These are phyloP conservation scores for Pyrenophora graminea DNA, from an alignment of 2,329 filamentous ascomycete species.

Conservation along the genomic window DNA sequence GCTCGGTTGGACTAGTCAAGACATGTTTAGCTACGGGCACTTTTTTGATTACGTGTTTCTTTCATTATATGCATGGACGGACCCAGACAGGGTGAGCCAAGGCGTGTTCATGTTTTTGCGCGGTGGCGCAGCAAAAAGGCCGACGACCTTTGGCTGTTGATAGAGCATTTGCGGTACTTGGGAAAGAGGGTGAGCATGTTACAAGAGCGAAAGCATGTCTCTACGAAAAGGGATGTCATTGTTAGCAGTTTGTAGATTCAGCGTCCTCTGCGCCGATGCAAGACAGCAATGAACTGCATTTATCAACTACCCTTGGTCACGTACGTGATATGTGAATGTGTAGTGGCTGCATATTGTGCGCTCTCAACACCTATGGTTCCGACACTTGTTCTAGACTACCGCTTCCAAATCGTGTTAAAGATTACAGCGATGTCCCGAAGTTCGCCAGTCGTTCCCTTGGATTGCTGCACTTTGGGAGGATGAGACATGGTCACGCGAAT, in stretches of 20 bases:
- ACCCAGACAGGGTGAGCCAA: constrained; percentile 10
- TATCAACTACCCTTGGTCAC: not conserved
- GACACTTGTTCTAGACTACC: too few species aligned
- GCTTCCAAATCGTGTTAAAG: too few species aligned
- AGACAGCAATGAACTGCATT: constrained; percentile 8
- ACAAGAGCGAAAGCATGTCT: constrained; percentile 11
- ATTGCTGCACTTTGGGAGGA: not conserved
- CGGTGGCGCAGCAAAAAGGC: constrained; percentile 25
- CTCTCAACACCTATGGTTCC: too few species aligned
- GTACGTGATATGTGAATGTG: not conserved
- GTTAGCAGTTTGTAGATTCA: constrained; percentile 12
- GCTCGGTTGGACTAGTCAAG: constrained; percentile 27
- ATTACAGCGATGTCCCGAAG: too few species aligned
- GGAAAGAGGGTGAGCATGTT: constrained; percentile 15
- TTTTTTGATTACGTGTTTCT: constrained; percentile 14
- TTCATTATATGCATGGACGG: constrained; percentile 32
- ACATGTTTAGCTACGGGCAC: constrained; percentile 22
- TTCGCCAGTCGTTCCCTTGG: not conserved
- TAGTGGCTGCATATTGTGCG: not conserved
- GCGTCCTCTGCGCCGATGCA: constrained; percentile 5
- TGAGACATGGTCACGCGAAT: constrained; percentile 9
- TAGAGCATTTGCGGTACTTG: constrained; percentile 23
- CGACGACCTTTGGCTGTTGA: constrained; percentile 17
- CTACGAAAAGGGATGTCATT: constrained; percentile 9
- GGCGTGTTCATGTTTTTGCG: constrained; percentile 23